These are phyloP conservation scores for Dunaliella sp. DNA, from an alignment of 139 green algal species.

Conservation along the genomic window DNA sequence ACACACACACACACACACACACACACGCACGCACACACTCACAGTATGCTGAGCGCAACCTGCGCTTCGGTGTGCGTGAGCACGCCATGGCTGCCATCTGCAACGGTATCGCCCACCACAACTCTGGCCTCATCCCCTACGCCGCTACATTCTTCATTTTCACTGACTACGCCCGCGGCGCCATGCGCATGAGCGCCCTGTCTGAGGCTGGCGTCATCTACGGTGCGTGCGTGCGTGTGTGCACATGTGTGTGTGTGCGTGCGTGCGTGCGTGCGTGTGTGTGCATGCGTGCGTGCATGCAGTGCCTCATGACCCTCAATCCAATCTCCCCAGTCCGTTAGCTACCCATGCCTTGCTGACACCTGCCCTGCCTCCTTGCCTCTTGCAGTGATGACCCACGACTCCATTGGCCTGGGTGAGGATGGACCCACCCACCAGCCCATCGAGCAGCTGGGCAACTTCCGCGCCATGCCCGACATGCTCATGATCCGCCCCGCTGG, in stretches of 20 bases:
- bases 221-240: slow-evolving; percentile 1
- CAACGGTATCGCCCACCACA: slow-evolving; percentile 94
- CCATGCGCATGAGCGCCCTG: slow-evolving; percentile 95
- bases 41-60: slow-evolving; percentile 88
- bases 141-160: slow-evolving; percentile 99
- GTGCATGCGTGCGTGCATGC: no score
- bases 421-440: slow-evolving; percentile 98
- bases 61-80: slow-evolving; percentile 98
- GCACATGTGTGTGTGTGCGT: no score
- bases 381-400: slow-evolving; percentile 97
- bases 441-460: slow-evolving; percentile 96
- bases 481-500: slow-evolving; percentile 90
- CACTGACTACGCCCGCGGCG: slow-evolving; percentile 98
- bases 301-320: no score
- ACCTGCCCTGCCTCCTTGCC: background rate
- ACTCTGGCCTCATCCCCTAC: slow-evolving; percentile 91
- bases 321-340: no score
- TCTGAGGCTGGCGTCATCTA: slow-evolving; percentile 86
- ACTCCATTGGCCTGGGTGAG: slow-evolving; percentile 99
- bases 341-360: background rate
- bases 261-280: no score
- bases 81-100: slow-evolving; percentile 97
- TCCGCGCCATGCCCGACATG: slow-evolving; percentile 99
- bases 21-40: no score
- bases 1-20: no score